Conservation (phyloP, 345 rosid species). For the Rhizophora apiculata region DNA sequence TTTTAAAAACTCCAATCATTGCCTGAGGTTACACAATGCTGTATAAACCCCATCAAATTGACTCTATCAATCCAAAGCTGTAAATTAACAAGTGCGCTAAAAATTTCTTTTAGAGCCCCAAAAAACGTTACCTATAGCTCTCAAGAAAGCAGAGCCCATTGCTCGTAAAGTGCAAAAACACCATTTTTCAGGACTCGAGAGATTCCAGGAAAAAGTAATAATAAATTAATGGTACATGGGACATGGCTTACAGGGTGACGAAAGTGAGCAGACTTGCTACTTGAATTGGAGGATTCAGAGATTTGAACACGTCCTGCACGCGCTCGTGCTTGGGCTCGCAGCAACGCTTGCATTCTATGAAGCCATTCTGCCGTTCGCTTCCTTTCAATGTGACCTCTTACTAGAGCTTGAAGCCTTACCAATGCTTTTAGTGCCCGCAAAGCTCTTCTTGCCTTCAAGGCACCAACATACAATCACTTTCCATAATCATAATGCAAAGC, state of each 20-base stretch:
- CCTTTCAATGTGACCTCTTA: conserved; percentile 88
- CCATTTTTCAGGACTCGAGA: neutral
- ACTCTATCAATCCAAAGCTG: conserved; percentile 7
- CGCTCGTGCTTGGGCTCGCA: conserved; percentile 74
- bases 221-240: conserved; percentile 15
- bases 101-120: conserved; percentile 4
- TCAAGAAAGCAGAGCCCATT: neutral
- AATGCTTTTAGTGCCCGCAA: conserved; percentile 88
- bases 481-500: neutral
- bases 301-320: conserved; percentile 53
- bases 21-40: neutral
- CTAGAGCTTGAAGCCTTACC: conserved; percentile 92
- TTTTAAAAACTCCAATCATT: neutral
- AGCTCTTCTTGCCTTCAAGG: conserved; percentile 71
- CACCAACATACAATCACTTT: neutral
- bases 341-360: conserved; percentile 66
- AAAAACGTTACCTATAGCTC: conserved; percentile 2
- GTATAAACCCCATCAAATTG: conserved; percentile 1
- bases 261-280: conserved; percentile 62
- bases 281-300: conserved; percentile 59
- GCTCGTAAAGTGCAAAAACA: neutral
- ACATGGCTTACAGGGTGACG: conserved; percentile 52
- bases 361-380: conserved; percentile 56
- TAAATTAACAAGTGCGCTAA: conserved; percentile 5
- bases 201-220: conserved; percentile 1